Conservation (phyloP, 2,329 filamentous ascomycete species). For the Fusarium pseudoanthophilum region DNA sequence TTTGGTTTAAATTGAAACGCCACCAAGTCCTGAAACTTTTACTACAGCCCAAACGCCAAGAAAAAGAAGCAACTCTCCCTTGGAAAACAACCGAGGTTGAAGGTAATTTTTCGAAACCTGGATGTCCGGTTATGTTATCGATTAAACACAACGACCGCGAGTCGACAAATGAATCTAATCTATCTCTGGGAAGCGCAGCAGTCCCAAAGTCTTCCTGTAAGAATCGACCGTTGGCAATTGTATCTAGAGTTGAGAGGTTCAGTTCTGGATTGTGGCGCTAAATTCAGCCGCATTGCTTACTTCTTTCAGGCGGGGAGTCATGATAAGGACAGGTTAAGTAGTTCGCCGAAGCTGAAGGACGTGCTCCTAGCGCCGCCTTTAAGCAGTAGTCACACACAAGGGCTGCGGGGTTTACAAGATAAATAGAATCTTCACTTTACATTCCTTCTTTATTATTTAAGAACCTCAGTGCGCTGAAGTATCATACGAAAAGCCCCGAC, state of each 20-base stretch:
- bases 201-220: background rate
- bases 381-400: background rate
- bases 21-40: background rate
- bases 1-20: background rate
- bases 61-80: background rate
- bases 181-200: background rate
- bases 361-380: background rate
- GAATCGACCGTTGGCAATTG: background rate
- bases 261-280: background rate
- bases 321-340: no score
- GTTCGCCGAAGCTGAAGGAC: background rate
- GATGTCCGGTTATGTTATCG: accelerated
- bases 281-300: background rate
- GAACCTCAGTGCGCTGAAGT: background rate
- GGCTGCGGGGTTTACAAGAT: background rate
- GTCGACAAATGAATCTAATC: accelerated
- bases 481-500: no score
- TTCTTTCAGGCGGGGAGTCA: background rate
- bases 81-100: background rate
- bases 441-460: no score
- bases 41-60: background rate
- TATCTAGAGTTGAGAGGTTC: no score
- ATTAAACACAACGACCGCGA: no score
- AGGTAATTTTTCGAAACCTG: no score
- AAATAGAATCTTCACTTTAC: background rate